phyloP scores from a whole-genome alignment of 768 basidiomycete species.

The Cystofilobasidium capitatum region DNA sequence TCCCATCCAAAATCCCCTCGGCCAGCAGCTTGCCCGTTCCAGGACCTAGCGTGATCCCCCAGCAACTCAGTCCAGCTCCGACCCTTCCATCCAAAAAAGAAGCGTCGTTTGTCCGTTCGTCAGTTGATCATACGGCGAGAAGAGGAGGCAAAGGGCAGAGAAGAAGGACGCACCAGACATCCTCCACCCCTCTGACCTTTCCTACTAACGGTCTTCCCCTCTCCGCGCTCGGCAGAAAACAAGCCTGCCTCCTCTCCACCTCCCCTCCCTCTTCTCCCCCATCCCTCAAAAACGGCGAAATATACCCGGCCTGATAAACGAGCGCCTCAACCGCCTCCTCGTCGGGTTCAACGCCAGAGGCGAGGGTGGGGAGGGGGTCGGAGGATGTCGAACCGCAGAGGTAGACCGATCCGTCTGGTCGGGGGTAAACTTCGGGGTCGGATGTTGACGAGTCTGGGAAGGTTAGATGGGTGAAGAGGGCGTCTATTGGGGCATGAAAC shows the following conservation, averaged over 20 bases:
- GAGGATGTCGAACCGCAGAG: constrained; percentile 56
- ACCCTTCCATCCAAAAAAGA: no score
- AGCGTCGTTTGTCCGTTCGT: no score
- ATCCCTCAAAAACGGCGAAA: constrained; percentile 46
- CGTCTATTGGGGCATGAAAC: not conserved
- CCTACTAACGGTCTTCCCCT: constrained; percentile 64
- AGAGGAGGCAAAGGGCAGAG: no score
- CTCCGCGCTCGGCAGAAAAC: constrained; percentile 62
- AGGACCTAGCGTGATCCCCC: constrained; percentile 54
- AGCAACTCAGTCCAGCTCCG: constrained; percentile 69
- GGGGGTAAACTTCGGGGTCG: constrained; percentile 44
- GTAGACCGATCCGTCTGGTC: constrained; percentile 36
- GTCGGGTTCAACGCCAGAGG: constrained; percentile 53
- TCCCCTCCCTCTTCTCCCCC: constrained; percentile 46
- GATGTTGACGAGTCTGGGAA: constrained; percentile 18
- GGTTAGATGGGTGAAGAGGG: constrained; percentile 20
- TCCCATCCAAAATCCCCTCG: constrained; percentile 61
- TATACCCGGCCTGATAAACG: not conserved
- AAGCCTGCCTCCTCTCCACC: constrained; percentile 56
- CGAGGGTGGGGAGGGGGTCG: constrained; percentile 55
- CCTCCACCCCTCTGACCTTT: constrained; percentile 51
- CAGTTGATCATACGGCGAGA: no score
- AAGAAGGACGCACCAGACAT: no score
- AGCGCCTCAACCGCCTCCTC: not conserved
- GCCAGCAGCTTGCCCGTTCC: constrained; percentile 67